Evolutionary conservation across 1,139 yeast genomes (phyloP).

Genomic region (Dujonia santamariae): DNA sequence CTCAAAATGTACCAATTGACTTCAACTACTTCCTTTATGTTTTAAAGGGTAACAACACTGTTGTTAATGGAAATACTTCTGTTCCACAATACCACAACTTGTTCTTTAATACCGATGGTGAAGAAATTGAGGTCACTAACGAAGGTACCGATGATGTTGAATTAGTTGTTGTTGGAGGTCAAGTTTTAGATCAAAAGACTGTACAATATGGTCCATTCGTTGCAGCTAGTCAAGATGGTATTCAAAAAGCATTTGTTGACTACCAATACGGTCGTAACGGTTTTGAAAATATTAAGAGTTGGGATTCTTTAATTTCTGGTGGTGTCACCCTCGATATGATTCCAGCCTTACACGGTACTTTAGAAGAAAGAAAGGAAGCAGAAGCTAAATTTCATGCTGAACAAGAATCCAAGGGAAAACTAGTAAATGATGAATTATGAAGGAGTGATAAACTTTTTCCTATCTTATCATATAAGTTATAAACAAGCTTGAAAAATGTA

Average conservation of each 20-base stretch:
- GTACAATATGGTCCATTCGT: conserved; percentile 93
- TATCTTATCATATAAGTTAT: too few species aligned
- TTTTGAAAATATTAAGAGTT: conserved; percentile 64
- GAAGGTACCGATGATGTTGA: conserved; percentile 40
- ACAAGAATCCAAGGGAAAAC: too few species aligned
- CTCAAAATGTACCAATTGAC: conserved; percentile 57
- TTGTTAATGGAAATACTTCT: conserved; percentile 39
- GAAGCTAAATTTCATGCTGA: too few species aligned
- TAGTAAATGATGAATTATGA: too few species aligned
- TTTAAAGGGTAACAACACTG: conserved; percentile 56
- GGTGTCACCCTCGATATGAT: conserved; percentile 55
- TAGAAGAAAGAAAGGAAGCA: conserved; percentile 21
- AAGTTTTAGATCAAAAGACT: conserved; percentile 69
- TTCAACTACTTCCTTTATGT: conserved; percentile 76
- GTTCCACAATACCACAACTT: conserved; percentile 51
- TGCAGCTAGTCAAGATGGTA: conserved; percentile 60
- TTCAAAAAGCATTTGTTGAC: conserved; percentile 66
- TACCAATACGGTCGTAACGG: conserved; percentile 70
- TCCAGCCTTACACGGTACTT: conserved; percentile 35
- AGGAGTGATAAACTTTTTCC: too few species aligned
- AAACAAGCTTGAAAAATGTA: too few species aligned
- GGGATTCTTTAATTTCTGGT: conserved; percentile 64
- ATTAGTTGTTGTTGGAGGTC: conserved; percentile 74
- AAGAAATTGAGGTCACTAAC: conserved; percentile 48
- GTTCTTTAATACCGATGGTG: conserved; percentile 69